These are phyloP conservation scores for Colletotrichum godetiae DNA, from an alignment of 2,329 filamentous ascomycete genomes.

Conservation along the genomic window DNA sequence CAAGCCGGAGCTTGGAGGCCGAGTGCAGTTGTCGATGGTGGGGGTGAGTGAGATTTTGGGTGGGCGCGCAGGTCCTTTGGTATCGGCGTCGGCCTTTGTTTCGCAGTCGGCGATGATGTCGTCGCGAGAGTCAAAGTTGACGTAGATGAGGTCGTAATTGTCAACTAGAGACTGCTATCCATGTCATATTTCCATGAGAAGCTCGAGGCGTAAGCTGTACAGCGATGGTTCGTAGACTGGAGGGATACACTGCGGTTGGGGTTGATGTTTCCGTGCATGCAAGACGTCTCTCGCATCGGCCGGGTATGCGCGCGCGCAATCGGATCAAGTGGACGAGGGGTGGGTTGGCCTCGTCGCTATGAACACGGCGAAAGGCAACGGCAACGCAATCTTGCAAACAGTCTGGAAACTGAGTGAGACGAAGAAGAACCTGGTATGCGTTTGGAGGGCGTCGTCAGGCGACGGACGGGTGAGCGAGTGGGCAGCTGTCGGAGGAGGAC, in stretches of 20 bases:
- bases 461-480: slow-evolving; percentile 12
- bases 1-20: slow-evolving; percentile 30
- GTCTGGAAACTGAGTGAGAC: neutral
- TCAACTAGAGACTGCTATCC: slow-evolving; percentile 28
- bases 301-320: slow-evolving; percentile 1
- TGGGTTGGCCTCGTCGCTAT: neutral
- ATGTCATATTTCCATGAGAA: slow-evolving; percentile 20
- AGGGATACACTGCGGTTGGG: neutral
- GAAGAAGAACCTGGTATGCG: neutral
- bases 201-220: neutral
- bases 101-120: slow-evolving; percentile 2
- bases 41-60: slow-evolving; percentile 21
- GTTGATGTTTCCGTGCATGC: neutral
- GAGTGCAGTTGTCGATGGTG: slow-evolving; percentile 38
- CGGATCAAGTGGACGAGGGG: neutral
- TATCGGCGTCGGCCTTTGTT: neutral
- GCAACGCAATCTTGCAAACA: neutral
- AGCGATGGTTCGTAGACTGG: neutral
- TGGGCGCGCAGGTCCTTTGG: neutral
- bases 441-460: slow-evolving; percentile 19
- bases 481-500: slow-evolving; percentile 21
- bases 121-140: neutral
- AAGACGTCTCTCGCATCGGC: slow-evolving; percentile 2
- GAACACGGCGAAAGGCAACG: neutral
- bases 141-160: neutral